These are phyloP conservation scores for Colletotrichum plurivorum DNA, from an alignment of 2,329 filamentous ascomycete genomes.

Conservation along the genomic window DNA sequence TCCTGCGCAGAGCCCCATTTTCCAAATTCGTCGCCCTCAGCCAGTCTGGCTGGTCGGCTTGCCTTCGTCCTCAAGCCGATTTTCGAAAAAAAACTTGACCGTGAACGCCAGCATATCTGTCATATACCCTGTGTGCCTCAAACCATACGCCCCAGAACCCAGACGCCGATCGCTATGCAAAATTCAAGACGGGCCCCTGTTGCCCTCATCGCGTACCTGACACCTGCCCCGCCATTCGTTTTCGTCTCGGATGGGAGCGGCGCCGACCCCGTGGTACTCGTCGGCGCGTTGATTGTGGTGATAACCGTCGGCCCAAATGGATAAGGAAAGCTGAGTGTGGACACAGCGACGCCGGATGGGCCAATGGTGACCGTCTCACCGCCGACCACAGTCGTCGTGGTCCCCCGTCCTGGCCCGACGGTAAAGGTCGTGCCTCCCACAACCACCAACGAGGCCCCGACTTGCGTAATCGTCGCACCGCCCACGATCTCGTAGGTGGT, in stretches of 20 bases:
- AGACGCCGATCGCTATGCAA: conserved; percentile 59
- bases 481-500: conserved; percentile 64
- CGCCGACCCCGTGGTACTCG: conserved; percentile 44
- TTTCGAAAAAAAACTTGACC: conserved; percentile 2
- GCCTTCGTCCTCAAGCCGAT: neutral
- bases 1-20: conserved; percentile 27
- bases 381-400: conserved; percentile 61
- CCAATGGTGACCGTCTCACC: conserved; percentile 67
- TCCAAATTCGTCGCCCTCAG: neutral
- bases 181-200: conserved; percentile 43
- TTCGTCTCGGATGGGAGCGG: conserved; percentile 29
- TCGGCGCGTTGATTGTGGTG: conserved; percentile 55
- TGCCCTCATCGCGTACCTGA: conserved; percentile 31
- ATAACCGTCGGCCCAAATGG: conserved; percentile 62
- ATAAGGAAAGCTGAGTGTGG: conserved; percentile 59
- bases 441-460: conserved; percentile 64
- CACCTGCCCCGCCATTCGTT: conserved; percentile 18
- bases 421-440: conserved; percentile 66
- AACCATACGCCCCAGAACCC: conserved; percentile 45
- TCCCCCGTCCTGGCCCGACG: conserved; percentile 58
- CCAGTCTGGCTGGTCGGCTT: neutral
- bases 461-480: conserved; percentile 65
- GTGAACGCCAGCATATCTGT: conserved; percentile 23
- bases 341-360: conserved; percentile 62
- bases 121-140: conserved; percentile 33